Evolutionary conservation across 176 grass and related monocot genomes (phyloP).

Genomic region (Carex kokanica): DNA sequence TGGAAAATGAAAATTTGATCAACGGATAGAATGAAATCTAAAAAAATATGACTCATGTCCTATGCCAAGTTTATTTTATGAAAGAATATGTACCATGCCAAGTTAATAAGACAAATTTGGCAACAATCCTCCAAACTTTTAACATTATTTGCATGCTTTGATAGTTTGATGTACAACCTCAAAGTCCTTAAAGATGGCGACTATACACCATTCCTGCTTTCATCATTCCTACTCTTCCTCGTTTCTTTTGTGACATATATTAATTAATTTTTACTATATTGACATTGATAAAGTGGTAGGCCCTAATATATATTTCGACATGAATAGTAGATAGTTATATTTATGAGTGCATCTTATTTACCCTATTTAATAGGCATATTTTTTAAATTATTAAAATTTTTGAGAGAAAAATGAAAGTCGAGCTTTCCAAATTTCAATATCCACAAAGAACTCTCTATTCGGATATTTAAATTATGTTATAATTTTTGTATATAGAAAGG

Average conservation of each 20-base stretch:
- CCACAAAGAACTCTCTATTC: too few relatives aligned
- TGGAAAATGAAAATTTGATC: background rate
- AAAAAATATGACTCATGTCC: background rate
- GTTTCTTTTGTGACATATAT: background rate
- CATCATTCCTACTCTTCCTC: background rate
- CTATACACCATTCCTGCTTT: background rate
- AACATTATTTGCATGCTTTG: conserved; percentile 6
- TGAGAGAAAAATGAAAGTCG: too few relatives aligned
- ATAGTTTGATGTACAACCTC: background rate
- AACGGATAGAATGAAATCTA: background rate
- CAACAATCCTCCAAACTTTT: background rate
- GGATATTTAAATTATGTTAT: too few relatives aligned
- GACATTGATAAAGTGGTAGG: background rate
- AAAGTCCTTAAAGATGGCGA: background rate
- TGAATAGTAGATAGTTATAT: background rate
- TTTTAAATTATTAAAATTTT: too few relatives aligned
- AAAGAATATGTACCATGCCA: background rate
- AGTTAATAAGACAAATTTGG: background rate
- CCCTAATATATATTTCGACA: background rate
- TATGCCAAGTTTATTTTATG: background rate
- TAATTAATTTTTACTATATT: background rate
- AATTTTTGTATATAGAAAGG: too few relatives aligned
- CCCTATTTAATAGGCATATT: too few relatives aligned
- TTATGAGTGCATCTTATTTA: too few relatives aligned
- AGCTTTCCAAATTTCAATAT: too few relatives aligned